These are phyloP conservation scores for Poa pratensis DNA, from an alignment of 176 grass and related monocot species.

Conservation along the genomic window DNA sequence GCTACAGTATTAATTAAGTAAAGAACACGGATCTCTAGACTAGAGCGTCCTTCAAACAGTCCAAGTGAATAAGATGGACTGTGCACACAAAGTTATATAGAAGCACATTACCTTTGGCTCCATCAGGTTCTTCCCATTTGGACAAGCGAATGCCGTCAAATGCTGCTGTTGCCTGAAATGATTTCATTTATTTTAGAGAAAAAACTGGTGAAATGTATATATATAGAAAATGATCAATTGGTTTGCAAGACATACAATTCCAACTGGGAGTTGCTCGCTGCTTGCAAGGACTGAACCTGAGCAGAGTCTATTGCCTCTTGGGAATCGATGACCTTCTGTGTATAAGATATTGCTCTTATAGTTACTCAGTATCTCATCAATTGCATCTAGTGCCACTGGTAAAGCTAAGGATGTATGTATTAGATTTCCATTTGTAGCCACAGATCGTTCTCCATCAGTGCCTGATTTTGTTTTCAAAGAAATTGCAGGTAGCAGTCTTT, in stretches of 20 bases:
- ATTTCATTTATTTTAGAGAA: constrained; percentile 34
- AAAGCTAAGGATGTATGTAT: constrained; percentile 80
- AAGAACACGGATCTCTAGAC: not conserved
- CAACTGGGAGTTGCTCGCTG: constrained; percentile 81
- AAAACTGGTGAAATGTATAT: constrained; percentile 22
- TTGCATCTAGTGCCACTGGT: constrained; percentile 79
- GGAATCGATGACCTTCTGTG: constrained; percentile 59
- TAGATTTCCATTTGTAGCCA: constrained; percentile 64
- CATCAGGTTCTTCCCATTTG: constrained; percentile 99
- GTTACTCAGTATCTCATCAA: constrained; percentile 82
- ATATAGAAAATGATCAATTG: constrained; percentile 35
- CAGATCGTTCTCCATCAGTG: constrained; percentile 56
- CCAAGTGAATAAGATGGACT: not conserved
- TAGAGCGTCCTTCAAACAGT: not conserved
- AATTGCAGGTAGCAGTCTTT: constrained; percentile 69
- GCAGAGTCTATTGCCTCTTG: constrained; percentile 67
- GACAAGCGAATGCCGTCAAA: constrained; percentile 79
- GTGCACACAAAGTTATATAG: constrained; percentile 16
- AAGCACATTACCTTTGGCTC: constrained; percentile 77
- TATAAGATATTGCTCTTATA: constrained; percentile 50
- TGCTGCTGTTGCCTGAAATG: constrained; percentile 71
- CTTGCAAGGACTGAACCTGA: constrained; percentile 83
- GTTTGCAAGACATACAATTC: constrained; percentile 70
- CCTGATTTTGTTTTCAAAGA: constrained; percentile 65
- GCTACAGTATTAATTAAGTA: not conserved